Evolutionary conservation across 208 protist genomes (phyloP), one percentile per base, ranked within the genome.

Genomic region (Trypanosoma boissoni): DNA sequence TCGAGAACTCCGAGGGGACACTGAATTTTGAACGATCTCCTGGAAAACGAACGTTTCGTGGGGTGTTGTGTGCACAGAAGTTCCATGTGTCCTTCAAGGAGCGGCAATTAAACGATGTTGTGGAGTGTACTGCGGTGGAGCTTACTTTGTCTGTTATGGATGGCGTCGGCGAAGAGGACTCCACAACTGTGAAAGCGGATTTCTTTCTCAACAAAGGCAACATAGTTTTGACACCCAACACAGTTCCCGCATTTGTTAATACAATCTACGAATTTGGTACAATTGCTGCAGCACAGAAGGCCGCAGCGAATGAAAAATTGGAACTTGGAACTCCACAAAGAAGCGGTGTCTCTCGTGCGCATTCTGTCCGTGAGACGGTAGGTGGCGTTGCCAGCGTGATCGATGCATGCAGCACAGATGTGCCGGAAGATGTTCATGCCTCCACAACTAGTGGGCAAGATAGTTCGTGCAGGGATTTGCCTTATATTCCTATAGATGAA

Each of bases 21-120:
- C 26, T 44, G 6, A 45, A 58, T 2, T 83, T 88, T 39, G 20
- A 76, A 43, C 80, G 88, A 1, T 89, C 88, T 3, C 58, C 70
- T 5, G 71, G 78, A 29, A 68, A 71, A 34, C 83, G 83, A 12
- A 92, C 85, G 24, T 86, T 92, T 36, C 85, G 88, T 10, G 58
- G 55, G 31, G 49, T 68, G 34, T 23, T 86, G 12, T 45, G 78
- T 6, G 62, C 88, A 42, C 62, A 81, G 43, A 57, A 82, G 37
- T 62, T 90, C 23, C 69, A 83, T 51, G 78, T 78, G 12, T 64
- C 70, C 26, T 85, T 91, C 61, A 95, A 95, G 72, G 83, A 95
- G 76, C 80, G 88, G n/a, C 83, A 92, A 61, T 60, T 95, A 46
- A 80, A 76, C 55, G 88, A 95, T 53, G 68, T 95, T n/a, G 78